Conservation (phyloP, 768 basidiomycete species). For the Auricularia sp. region DNA sequence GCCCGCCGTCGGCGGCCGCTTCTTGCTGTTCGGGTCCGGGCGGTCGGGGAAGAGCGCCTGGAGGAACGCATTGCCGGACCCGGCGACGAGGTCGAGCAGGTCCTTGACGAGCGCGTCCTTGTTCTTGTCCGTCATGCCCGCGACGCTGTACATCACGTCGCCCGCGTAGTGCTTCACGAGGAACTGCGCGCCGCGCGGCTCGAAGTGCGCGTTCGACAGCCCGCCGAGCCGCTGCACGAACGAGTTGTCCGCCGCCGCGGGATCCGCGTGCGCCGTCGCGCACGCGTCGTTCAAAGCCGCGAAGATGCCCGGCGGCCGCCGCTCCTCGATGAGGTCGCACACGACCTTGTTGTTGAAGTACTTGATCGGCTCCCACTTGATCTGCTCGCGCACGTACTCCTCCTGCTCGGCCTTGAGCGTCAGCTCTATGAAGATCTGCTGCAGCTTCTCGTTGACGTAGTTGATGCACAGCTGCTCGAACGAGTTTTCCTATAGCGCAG, state of each 20-base stretch:
- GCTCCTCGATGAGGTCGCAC: conserved; percentile 95
- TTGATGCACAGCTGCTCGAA: conserved; percentile 99
- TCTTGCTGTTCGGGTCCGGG: conserved; percentile 94
- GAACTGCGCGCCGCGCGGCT: conserved; percentile 89
- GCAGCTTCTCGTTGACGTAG: conserved; percentile 99
- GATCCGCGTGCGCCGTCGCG: conserved; percentile 96
- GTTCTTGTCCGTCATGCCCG: conserved; percentile 99
- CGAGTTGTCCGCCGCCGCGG: conserved; percentile 89
- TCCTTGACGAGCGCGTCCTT: conserved; percentile 96
- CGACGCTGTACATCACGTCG: conserved; percentile 94
- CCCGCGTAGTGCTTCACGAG: conserved; percentile 95
- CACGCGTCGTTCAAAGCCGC: conserved; percentile 98
- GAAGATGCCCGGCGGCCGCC: conserved; percentile 92
- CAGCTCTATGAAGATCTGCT: conserved; percentile 98
- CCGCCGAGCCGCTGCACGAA: conserved; percentile 85
- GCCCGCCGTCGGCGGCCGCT: conserved; percentile 92
- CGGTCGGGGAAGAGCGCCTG: conserved; percentile 87
- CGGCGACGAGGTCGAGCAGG: conserved; percentile 76
- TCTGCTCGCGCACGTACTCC: conserved; percentile 96
- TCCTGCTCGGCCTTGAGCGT: conserved; percentile 99
- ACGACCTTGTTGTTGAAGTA: conserved; percentile 99
- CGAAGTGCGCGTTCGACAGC: conserved; percentile 87
- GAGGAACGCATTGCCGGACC: conserved; percentile 75
- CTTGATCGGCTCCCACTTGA: conserved; percentile 99
- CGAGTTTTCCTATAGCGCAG: conserved; percentile 64